Percentiles rank a stretch among this genome's conserved stretches.
phyloP scores from a whole-genome alignment of 192 early-diverging fungal species.

The Glomus cerebriforme region DNA sequence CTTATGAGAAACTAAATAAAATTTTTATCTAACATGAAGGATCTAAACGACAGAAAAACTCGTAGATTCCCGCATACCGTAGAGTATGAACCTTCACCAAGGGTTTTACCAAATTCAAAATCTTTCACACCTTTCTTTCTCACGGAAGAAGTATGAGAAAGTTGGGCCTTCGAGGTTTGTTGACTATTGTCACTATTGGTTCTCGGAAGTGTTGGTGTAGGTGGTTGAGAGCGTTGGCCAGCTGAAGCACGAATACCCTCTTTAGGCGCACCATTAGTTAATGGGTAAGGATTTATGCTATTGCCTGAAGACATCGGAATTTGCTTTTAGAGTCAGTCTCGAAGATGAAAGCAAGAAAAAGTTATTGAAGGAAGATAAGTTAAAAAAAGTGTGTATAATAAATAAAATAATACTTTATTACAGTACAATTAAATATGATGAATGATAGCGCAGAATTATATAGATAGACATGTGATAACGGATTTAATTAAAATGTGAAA shows the following conservation, averaged over 20 bases:
- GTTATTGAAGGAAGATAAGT: neutral
- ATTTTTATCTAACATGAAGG: neutral
- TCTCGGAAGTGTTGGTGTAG: neutral
- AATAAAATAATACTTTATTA: neutral
- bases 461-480: constrained; percentile 15
- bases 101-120: constrained; percentile 79
- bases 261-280: neutral
- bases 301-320: constrained; percentile 14
- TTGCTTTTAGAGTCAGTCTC: neutral
- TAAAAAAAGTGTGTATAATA: neutral
- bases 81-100: constrained; percentile 97
- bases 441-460: neutral
- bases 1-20: neutral
- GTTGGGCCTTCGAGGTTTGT: neutral
- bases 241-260: neutral
- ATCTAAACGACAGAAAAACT: neutral
- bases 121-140: constrained; percentile 78
- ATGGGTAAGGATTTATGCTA: constrained; percentile 6
- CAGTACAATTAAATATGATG: neutral
- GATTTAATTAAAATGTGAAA: neutral
- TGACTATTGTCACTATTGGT: neutral
- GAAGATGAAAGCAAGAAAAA: neutral
- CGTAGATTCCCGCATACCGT: constrained; percentile 56
- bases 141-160: constrained; percentile 26
- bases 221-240: neutral